Evolutionary conservation across 495 filamentous ascomycete species (phyloP), one percentile per base, ranked within the genome.

Genomic region (Trichoderma erinaceum): DNA sequence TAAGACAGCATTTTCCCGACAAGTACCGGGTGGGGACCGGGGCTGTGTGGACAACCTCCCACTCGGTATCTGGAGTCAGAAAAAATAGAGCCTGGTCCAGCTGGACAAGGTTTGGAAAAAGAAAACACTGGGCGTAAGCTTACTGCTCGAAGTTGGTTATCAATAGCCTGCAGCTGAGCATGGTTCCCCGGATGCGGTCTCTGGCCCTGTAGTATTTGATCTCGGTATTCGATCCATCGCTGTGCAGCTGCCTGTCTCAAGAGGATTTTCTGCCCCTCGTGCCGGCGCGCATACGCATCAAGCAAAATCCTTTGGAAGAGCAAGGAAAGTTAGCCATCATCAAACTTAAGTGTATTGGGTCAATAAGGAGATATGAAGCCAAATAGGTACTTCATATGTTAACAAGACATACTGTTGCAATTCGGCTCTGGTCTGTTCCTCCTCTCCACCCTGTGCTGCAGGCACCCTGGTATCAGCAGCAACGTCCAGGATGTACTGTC

Each of bases 211-310:
- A 94, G 81, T 58, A 92, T 80, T 44, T 81, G 79, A 23, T 88
- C 83, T 48, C 92, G 85, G 72, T 88, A 85, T 70, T 91, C 88
- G 71, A 90, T 79, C 93, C 93, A 97, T 75, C 91, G 84, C 72
- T 87, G 86, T 23, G 88, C 91, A 16, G 92, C 91, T 5, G 85
- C 86, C 50, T 90, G 89, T 35, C 89, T 88, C 21, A 94, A 84
- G 71, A 93, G 93, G 69, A 93, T 92, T 76, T 89, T 91, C 75
- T 95, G 92, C 44, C 85, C 91, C 76, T 91, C 89, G 81, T 96
- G 92, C 65, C 93, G 86, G 66, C 93, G 87, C 21, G 90, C 83
- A 71, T 85, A 88, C 50, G 90, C 88, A 70, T 97, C 93, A 61
- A 90, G 81, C 61, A 92, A 86, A 66, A 96, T 86, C 70, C 92